phyloP scores from a whole-genome alignment of 306 rosid species.

The Pterocarpus macrocarpus region DNA sequence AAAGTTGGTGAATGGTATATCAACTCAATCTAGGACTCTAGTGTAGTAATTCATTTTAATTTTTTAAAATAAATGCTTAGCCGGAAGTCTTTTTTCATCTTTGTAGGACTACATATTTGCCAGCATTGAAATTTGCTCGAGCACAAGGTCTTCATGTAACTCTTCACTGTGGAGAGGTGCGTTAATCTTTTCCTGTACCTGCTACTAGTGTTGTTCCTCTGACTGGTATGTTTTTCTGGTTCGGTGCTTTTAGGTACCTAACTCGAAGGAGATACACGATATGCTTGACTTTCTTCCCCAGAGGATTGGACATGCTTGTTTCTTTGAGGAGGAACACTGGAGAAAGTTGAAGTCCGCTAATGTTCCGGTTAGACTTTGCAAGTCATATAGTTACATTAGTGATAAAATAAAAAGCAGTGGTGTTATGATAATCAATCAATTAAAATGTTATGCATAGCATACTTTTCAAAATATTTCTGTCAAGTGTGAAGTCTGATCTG shows the following conservation, averaged over 20 bases:
- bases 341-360: constrained; percentile 64
- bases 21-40: constrained; percentile 21
- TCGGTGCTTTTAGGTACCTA: constrained; percentile 76
- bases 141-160: constrained; percentile 81
- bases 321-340: constrained; percentile 85
- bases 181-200: constrained; percentile 42
- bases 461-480: not conserved
- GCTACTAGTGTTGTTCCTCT: constrained; percentile 37
- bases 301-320: constrained; percentile 95
- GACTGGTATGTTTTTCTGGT: constrained; percentile 52
- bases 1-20: constrained; percentile 87
- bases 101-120: constrained; percentile 78
- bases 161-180: constrained; percentile 96
- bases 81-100: constrained; percentile 27
- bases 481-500: constrained; percentile 23
- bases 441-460: constrained; percentile 17
- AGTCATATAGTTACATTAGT: constrained; percentile 20
- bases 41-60: constrained; percentile 7
- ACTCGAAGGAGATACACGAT: constrained; percentile 71
- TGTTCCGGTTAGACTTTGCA: constrained; percentile 73
- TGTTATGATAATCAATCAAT: constrained; percentile 10
- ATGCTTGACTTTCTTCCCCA: constrained; percentile 88
- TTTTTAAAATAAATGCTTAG: not conserved
- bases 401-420: constrained; percentile 26
- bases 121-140: constrained; percentile 79